These are phyloP conservation scores for Ophiostoma sp. DNA, from an alignment of 2,329 filamentous ascomycete species.

Conservation along the genomic window DNA sequence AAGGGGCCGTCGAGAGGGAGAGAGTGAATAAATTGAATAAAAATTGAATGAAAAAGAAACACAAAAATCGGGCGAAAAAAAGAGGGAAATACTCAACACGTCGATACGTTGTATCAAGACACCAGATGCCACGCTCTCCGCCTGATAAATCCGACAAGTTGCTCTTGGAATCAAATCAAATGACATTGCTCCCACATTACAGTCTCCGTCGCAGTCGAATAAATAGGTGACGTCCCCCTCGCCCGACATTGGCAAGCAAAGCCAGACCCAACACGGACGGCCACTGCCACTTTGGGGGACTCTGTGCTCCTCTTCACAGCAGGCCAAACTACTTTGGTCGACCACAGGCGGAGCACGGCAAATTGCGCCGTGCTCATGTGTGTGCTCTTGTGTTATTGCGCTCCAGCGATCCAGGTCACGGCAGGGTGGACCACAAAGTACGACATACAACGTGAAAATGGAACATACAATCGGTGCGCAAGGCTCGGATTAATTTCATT, in stretches of 20 bases:
- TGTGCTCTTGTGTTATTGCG: neutral
- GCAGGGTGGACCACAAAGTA: neutral
- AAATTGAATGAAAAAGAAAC: neutral
- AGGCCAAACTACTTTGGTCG: conserved; percentile 12
- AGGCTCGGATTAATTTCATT: neutral
- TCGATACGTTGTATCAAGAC: neutral
- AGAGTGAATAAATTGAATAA: neutral
- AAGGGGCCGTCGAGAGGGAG: too few relatives aligned
- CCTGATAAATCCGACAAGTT: neutral
- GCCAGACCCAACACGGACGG: neutral
- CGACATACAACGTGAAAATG: neutral
- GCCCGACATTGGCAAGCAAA: neutral
- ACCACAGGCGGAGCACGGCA: neutral
- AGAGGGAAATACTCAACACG: neutral
- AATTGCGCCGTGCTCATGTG: neutral
- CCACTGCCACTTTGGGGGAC: neutral
- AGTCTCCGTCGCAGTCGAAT: neutral
- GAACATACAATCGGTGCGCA: neutral
- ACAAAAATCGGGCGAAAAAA: neutral
- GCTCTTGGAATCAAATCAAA: neutral
- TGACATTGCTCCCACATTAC: neutral
- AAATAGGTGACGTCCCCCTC: neutral
- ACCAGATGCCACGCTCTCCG: neutral
- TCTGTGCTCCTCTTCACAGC: neutral
- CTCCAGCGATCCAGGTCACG: neutral